phyloP scores from a whole-genome alignment of 2,329 filamentous ascomycete genomes.

The Samsoniella hepiali region DNA sequence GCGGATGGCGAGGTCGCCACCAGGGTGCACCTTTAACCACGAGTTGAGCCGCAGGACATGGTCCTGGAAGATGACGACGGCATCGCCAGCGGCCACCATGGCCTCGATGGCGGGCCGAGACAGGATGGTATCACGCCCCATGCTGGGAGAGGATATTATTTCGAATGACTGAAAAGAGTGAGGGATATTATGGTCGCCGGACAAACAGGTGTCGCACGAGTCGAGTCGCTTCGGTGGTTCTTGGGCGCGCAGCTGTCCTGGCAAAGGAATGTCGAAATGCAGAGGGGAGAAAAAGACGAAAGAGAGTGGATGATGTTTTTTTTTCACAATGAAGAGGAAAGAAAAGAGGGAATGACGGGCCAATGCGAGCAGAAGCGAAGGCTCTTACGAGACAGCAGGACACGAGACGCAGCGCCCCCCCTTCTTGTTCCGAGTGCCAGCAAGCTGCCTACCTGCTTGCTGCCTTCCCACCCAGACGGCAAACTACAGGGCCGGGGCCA shows the following conservation, averaged over 20 bases:
- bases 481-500: background rate
- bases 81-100: constrained; percentile 53
- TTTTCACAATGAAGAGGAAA: background rate
- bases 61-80: constrained; percentile 55
- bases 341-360: background rate
- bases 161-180: background rate
- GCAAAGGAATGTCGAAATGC: background rate
- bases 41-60: constrained; percentile 52
- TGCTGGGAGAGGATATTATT: constrained; percentile 18
- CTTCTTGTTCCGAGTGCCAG: background rate
- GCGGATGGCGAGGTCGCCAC: constrained; percentile 55
- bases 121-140: constrained; percentile 43
- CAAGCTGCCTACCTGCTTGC: background rate
- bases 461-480: background rate
- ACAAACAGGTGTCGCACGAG: background rate
- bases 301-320: background rate
- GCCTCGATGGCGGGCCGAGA: constrained; percentile 45
- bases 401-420: background rate
- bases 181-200: constrained; percentile 1
- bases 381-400: background rate
- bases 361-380: background rate
- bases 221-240: background rate
- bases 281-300: background rate
- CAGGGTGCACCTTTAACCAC: constrained; percentile 59
- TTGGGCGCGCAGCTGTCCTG: background rate